phyloP scores from a whole-genome alignment of 2,329 filamentous ascomycete genomes.

The Scedosporium apiospermum region DNA sequence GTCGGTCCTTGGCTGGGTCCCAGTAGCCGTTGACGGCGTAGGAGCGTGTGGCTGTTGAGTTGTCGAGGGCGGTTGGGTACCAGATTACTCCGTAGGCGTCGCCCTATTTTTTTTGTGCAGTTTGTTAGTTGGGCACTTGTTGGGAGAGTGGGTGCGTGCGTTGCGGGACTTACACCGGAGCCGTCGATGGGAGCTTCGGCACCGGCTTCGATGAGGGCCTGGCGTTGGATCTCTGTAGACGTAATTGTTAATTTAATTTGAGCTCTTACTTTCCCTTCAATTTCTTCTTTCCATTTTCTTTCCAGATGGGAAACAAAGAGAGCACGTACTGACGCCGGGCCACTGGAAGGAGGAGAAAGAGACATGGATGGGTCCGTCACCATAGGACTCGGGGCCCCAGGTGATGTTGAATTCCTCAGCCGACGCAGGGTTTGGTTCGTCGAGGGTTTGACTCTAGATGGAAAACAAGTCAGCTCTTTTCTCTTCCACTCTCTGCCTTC shows the following conservation, averaged over 20 bases:
- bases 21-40: slow-evolving; percentile 6
- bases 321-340: slow-evolving; percentile 2
- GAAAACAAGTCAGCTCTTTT: background rate
- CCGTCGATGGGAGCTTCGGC: slow-evolving; percentile 3
- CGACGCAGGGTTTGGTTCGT: slow-evolving; percentile 16
- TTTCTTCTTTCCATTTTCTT: too few species aligned
- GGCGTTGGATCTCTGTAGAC: background rate
- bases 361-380: slow-evolving; percentile 14
- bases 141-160: background rate
- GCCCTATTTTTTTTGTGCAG: background rate
- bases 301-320: background rate
- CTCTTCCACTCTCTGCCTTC: background rate
- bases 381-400: slow-evolving; percentile 25
- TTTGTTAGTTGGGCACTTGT: background rate
- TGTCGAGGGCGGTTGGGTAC: slow-evolving; percentile 6
- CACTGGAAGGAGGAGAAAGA: slow-evolving; percentile 9
- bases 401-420: slow-evolving; percentile 18
- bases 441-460: slow-evolving; percentile 14
- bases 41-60: slow-evolving; percentile 6
- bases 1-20: slow-evolving; percentile 4
- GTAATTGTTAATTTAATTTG: background rate
- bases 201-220: slow-evolving; percentile 4
- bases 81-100: slow-evolving; percentile 6
- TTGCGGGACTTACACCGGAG: background rate
- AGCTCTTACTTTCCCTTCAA: background rate